A percentile compares a stretch with the other conserved stretches of the same genome.
These are phyloP conservation scores for Calonectria crousiana DNA, from an alignment of 2,329 filamentous ascomycete genomes.

Conservation along the genomic window DNA sequence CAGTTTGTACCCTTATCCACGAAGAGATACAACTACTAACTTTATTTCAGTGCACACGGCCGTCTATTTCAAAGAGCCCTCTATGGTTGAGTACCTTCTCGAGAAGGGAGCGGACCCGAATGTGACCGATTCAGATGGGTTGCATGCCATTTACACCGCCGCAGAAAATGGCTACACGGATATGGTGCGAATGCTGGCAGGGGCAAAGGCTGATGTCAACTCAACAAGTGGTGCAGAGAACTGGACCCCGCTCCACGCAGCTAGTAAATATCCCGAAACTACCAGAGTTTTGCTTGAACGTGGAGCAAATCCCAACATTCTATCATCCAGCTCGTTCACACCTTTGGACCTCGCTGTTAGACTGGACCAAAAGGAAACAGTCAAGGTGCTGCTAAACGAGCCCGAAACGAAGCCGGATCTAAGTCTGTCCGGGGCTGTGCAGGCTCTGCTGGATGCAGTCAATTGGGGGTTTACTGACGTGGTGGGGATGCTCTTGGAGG, in stretches of 20 bases:
- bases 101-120: not conserved
- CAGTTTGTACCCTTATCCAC: not conserved
- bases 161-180: not conserved
- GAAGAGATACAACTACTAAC: not conserved
- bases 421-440: not conserved
- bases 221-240: not conserved
- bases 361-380: not conserved
- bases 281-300: not conserved
- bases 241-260: not conserved
- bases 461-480: not conserved
- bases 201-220: slow-evolving; percentile 9
- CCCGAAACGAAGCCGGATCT: slow-evolving; percentile 1
- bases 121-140: not conserved
- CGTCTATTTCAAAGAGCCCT: not conserved
- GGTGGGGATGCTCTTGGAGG: slow-evolving; percentile 10
- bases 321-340: not conserved
- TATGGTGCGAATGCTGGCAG: not conserved
- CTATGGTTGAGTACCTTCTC: not conserved
- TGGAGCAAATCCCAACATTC: slow-evolving; percentile 2
- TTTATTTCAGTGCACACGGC: not conserved
- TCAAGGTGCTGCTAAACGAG: not conserved
- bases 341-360: slow-evolving; percentile 2
- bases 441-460: not conserved
- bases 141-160: not conserved
- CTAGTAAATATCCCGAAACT: not conserved